These are phyloP conservation scores for Fagopyrum tataricum DNA, from an alignment of 148 eudicot genomes.

Conservation along the genomic window DNA sequence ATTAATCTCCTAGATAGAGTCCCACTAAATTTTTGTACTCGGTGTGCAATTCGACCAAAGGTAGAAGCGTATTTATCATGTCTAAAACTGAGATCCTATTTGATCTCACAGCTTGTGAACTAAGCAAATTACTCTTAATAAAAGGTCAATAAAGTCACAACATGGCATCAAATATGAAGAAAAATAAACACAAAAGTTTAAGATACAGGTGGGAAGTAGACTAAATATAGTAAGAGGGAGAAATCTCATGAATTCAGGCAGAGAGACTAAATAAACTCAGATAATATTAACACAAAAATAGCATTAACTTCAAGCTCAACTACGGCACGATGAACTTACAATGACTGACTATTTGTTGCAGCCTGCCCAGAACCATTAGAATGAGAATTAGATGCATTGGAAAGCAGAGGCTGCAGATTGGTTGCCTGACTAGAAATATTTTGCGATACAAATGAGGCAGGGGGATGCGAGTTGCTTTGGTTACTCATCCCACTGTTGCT, in stretches of 20 bases:
- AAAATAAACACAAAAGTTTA: background rate
- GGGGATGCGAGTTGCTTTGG: conserved; percentile 23
- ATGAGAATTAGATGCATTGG: conserved; percentile 22
- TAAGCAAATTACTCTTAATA: background rate
- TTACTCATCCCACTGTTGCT: conserved; percentile 22
- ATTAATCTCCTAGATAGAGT: background rate
- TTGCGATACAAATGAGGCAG: conserved; percentile 28
- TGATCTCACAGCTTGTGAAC: background rate
- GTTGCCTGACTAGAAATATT: conserved; percentile 26
- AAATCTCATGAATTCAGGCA: conserved; percentile 1
- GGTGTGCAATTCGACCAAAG: background rate
- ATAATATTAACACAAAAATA: background rate
- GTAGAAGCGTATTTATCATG: background rate
- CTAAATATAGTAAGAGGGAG: background rate
- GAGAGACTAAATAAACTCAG: background rate
- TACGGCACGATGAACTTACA: conserved; percentile 25
- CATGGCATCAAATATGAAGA: background rate
- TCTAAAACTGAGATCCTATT: background rate
- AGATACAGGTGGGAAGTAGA: background rate
- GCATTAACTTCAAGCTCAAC: conserved; percentile 7
- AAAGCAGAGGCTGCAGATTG: conserved; percentile 31
- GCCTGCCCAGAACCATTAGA: conserved; percentile 22
- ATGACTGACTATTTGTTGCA: conserved; percentile 12
- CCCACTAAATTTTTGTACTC: background rate
- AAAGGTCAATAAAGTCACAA: background rate